phyloP scores from a whole-genome alignment of 768 basidiomycete species.

The Roridomyces roridus region DNA sequence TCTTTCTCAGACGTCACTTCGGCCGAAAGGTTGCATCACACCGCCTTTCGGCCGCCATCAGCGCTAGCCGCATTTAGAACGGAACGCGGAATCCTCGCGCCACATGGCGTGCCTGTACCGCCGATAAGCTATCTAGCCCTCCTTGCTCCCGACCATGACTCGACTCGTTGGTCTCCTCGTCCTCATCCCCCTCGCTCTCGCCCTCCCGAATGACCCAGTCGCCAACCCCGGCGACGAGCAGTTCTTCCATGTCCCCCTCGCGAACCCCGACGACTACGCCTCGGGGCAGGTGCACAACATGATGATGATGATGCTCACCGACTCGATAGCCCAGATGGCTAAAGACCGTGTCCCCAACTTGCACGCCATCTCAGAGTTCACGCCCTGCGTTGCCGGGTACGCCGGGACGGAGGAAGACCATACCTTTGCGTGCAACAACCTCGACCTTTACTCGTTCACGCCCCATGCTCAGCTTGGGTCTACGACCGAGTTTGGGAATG shows the following conservation, averaged over 20 bases:
- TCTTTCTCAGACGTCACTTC: too few species aligned
- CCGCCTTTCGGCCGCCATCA: too few species aligned
- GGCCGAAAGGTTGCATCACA: too few species aligned
- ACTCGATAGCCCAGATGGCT: slow-evolving; percentile 18
- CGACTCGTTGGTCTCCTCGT: slow-evolving; percentile 1
- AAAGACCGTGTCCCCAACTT: not conserved
- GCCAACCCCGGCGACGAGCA: slow-evolving; percentile 17
- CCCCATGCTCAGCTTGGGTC: slow-evolving; percentile 20
- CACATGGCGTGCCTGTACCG: too few species aligned
- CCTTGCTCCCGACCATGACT: too few species aligned
- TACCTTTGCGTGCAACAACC: slow-evolving; percentile 21
- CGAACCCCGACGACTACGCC: slow-evolving; percentile 19
- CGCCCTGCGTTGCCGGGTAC: slow-evolving; percentile 22
- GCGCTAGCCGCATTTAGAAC: too few species aligned
- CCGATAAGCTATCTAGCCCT: too few species aligned
- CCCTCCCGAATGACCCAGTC: slow-evolving; percentile 5
- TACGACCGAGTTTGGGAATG: slow-evolving; percentile 19
- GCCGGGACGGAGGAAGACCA: slow-evolving; percentile 21
- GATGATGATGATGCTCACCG: slow-evolving; percentile 19
- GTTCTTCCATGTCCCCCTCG: slow-evolving; percentile 21
- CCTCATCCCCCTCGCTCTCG: slow-evolving; percentile 7
- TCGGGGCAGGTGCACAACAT: slow-evolving; percentile 22
- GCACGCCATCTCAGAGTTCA: slow-evolving; percentile 17
- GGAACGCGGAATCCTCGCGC: too few species aligned
- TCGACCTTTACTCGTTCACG: slow-evolving; percentile 24